Conservation (phyloP, 805 yeast genomes). For the Metschnikowia gelsemii region DNA sequence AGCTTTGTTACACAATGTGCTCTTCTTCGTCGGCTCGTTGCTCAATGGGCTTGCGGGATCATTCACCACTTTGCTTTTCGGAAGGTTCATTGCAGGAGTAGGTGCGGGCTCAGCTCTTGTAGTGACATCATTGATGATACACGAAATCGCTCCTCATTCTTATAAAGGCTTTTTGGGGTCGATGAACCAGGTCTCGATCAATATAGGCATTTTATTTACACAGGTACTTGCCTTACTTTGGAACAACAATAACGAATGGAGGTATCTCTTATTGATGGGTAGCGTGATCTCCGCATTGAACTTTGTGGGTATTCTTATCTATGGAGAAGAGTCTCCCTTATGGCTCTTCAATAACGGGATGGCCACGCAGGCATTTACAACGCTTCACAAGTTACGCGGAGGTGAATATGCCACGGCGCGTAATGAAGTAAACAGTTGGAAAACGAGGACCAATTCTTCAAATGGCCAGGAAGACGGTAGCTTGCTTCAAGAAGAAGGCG, state of each 20-base stretch:
- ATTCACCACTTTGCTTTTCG: slow-evolving; percentile 49
- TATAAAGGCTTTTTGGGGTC: slow-evolving; percentile 80
- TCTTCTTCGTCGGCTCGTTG: slow-evolving; percentile 62
- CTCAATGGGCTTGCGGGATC: slow-evolving; percentile 52
- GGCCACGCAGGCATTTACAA: slow-evolving; percentile 39
- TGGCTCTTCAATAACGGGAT: slow-evolving; percentile 64
- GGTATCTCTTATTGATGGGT: slow-evolving; percentile 65
- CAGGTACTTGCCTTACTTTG: slow-evolving; percentile 70
- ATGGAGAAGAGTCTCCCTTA: slow-evolving; percentile 75
- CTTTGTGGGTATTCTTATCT: slow-evolving; percentile 37
- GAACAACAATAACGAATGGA: slow-evolving; percentile 71
- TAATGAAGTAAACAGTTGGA: slow-evolving; percentile 41
- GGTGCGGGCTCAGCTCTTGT: slow-evolving; percentile 90
- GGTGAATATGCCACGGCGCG: slow-evolving; percentile 37
- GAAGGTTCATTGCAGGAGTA: slow-evolving; percentile 76
- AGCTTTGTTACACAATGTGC: slow-evolving; percentile 48
- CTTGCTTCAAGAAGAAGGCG: slow-evolving; percentile 22
- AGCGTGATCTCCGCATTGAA: slow-evolving; percentile 51
- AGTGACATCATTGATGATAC: slow-evolving; percentile 76
- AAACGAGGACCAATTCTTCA: background rate
- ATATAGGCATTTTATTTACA: slow-evolving; percentile 78
- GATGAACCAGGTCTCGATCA: slow-evolving; percentile 84
- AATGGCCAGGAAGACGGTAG: slow-evolving; percentile 17
- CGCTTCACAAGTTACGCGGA: slow-evolving; percentile 39
- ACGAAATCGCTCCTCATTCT: slow-evolving; percentile 71